Evolutionary conservation across 1,284 basidiomycete genomes (phyloP).

Genomic region (Pyrrhoderma lamaoense): DNA sequence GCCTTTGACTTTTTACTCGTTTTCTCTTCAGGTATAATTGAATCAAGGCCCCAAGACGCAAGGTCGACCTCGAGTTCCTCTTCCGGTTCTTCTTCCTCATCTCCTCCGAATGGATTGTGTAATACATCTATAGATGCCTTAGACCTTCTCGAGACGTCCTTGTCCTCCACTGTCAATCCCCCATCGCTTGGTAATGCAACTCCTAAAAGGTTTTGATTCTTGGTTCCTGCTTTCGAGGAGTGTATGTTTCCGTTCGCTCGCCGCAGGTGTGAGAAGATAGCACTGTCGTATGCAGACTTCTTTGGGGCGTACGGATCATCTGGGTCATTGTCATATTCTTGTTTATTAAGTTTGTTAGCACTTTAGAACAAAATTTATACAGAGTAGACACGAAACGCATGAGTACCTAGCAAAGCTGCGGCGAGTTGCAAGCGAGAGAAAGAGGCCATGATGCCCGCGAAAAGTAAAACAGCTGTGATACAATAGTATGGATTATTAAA

Average conservation of each 20-base stretch:
- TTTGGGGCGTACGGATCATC: slow-evolving; percentile 50
- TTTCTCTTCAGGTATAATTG: slow-evolving; percentile 54
- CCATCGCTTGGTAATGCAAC: slow-evolving; percentile 57
- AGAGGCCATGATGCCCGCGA: slow-evolving; percentile 20
- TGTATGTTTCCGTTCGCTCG: slow-evolving; percentile 39
- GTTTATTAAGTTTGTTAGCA: not conserved
- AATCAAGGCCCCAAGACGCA: slow-evolving; percentile 75
- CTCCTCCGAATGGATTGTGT: slow-evolving; percentile 62
- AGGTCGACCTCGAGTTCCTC: slow-evolving; percentile 67
- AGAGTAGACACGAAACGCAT: not conserved
- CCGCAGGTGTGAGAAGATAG: slow-evolving; percentile 70
- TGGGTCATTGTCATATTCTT: slow-evolving; percentile 80
- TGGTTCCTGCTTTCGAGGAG: slow-evolving; percentile 32
- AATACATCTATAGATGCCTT: slow-evolving; percentile 53
- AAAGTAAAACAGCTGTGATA: not conserved
- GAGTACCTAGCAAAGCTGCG: slow-evolving; percentile 66
- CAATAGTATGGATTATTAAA: not conserved
- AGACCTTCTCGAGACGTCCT: slow-evolving; percentile 27
- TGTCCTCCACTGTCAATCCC: slow-evolving; percentile 38
- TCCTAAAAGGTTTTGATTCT: slow-evolving; percentile 58
- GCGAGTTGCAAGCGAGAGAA: slow-evolving; percentile 77
- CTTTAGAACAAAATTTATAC: slow-evolving; percentile 5
- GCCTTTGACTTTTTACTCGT: slow-evolving; percentile 27
- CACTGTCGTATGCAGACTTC: slow-evolving; percentile 70
- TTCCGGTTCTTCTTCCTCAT: slow-evolving; percentile 42